phyloP scores from a whole-genome alignment of 805 yeast species.

The Monosporozyma aquatica region DNA sequence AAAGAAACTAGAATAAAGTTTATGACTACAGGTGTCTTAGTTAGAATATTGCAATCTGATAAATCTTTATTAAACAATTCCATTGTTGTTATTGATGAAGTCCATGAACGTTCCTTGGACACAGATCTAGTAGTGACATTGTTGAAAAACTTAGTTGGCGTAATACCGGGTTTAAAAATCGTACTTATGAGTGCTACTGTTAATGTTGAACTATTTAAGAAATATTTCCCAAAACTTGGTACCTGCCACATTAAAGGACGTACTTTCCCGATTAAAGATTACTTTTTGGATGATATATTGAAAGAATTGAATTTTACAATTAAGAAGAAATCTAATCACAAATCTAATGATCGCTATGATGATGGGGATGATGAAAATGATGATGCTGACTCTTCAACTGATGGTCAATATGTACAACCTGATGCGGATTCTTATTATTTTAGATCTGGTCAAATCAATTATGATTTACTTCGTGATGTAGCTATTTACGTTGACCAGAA shows the following conservation, averaged over 20 bases:
- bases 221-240: conserved; percentile 51
- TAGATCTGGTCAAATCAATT: conserved; percentile 59
- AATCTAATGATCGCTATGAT: conserved; percentile 11
- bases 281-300: conserved; percentile 61
- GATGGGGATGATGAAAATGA: conserved; percentile 12
- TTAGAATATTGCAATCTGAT: conserved; percentile 65
- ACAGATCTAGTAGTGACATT: conserved; percentile 77
- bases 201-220: conserved; percentile 54
- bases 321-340: conserved; percentile 17
- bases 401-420: conserved; percentile 42
- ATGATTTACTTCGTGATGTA: conserved; percentile 55
- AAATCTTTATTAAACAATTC: conserved; percentile 42
- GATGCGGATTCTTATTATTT: conserved; percentile 59
- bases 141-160: conserved; percentile 49
- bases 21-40: conserved; percentile 85
- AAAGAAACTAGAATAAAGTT: conserved; percentile 65
- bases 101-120: conserved; percentile 92
- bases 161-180: conserved; percentile 46
- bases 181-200: conserved; percentile 94
- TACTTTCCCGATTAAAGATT: conserved; percentile 82
- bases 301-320: conserved; percentile 48
- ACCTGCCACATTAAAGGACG: conserved; percentile 85
- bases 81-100: conserved; percentile 81
- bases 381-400: conserved; percentile 7
- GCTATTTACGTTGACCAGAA: conserved; percentile 45